Base-by-base conservation (phyloP, 2,329 filamentous ascomycete species). In the Chalaropsis thielavioides region DNA sequence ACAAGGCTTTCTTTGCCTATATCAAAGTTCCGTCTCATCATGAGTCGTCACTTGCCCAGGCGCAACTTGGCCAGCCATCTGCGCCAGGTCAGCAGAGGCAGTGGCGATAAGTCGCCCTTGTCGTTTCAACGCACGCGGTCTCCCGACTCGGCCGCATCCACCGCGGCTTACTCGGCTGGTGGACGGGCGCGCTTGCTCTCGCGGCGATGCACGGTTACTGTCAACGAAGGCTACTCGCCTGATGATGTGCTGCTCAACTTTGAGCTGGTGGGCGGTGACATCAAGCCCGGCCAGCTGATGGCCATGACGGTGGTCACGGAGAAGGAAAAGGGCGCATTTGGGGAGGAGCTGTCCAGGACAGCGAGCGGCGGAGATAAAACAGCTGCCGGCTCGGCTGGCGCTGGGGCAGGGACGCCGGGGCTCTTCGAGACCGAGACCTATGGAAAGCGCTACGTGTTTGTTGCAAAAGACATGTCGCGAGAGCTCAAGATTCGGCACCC, bases 221-320 rank as follows among this genome's bases (percentile, higher is more conserved):
- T 85, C 69, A 88, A 92, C 72, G 89, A 95, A 69, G 84, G 82
- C 51, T 87, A 91, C 70, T 85, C 87, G 8, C 82, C 81, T 66
- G 89, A 95, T 70, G 89, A 92, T 70, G 85, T 94, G 56, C 79
- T 94, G 24, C 80, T 95, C 71, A 94, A 92, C 72, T 79, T 87
- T 66, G 85, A 89, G 65, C 80, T 86, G 17, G 83, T 92, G 67
- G 82, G 83, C 63, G 78, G 80, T 56, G 80, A 82, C 58, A 79
- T 90, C 68, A 81, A 81, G 65, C 78, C 83, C 0, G 89, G 88
- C 31, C 82, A 83, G 68, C 77, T 95, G 64, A 84, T 94, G 75
- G 87, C 90, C 70, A 86, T 95, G 60, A 78, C 86, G 24, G 80
- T 85, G 5, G 72, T 86, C 61, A 83, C 80, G 69, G 72, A 79